Evolutionary conservation across 1,284 basidiomycete species (phyloP).

Genomic region (Ustilago tritici): DNA sequence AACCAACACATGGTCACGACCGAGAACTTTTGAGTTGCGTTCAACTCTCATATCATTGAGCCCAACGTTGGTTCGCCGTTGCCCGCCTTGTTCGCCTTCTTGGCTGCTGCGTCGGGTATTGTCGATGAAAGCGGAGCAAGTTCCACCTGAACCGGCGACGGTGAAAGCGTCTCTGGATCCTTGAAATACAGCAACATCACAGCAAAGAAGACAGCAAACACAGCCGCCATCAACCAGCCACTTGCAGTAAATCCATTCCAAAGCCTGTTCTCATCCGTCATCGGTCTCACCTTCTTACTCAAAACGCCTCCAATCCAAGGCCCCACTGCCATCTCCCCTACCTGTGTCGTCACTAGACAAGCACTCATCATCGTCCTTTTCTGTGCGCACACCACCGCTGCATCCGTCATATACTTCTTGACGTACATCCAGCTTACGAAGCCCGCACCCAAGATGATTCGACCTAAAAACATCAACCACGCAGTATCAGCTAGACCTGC

Average conservation of each 20-base stretch:
- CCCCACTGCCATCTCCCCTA: conserved; percentile 51
- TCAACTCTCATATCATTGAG: conserved; percentile 37
- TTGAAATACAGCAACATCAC: conserved; percentile 30
- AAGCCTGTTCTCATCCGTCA: conserved; percentile 35
- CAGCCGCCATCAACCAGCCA: conserved; percentile 51
- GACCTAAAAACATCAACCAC: conserved; percentile 49
- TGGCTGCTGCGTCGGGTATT: not conserved
- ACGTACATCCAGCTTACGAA: conserved; percentile 53
- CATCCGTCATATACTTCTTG: conserved; percentile 52
- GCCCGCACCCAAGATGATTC: conserved; percentile 40
- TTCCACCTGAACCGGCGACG: conserved; percentile 11
- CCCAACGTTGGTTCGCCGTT: conserved; percentile 22
- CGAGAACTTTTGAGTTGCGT: conserved; percentile 38
- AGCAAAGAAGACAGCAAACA: conserved; percentile 37
- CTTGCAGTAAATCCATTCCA: conserved; percentile 53
- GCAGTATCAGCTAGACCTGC: conserved; percentile 45
- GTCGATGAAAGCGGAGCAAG: conserved; percentile 3
- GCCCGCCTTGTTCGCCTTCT: not conserved
- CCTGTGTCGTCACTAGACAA: conserved; percentile 51
- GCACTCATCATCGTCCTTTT: conserved; percentile 52
- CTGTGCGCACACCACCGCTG: conserved; percentile 35
- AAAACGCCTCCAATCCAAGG: conserved; percentile 47
- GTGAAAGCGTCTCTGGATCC: conserved; percentile 18
- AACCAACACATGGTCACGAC: conserved; percentile 56
- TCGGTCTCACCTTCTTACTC: conserved; percentile 31